Conservation (phyloP, 2,329 filamentous ascomycete genomes). For the Calonectria leucothoes region DNA sequence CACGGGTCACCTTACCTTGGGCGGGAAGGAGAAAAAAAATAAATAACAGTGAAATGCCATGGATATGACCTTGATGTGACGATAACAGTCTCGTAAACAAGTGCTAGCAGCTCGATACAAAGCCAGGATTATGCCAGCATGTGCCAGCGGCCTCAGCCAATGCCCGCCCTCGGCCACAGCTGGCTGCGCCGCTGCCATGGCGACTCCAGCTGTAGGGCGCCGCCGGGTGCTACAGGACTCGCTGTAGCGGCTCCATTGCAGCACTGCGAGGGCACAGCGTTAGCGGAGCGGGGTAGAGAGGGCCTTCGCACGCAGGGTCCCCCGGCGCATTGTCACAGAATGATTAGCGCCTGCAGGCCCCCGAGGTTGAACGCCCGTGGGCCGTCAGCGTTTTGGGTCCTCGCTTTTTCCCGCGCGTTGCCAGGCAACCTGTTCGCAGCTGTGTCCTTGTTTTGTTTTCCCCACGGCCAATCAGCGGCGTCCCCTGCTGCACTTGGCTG, state of each 20-base stretch:
- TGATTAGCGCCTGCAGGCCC: constrained; percentile 40
- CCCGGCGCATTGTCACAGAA: constrained; percentile 43
- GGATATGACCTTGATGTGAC: constrained; percentile 29
- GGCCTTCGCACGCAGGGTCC: neutral
- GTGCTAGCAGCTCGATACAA: constrained; percentile 19
- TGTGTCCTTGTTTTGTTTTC: constrained; percentile 46
- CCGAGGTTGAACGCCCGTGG: constrained; percentile 14
- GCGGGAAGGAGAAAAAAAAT: constrained; percentile 11
- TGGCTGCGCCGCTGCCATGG: constrained; percentile 46
- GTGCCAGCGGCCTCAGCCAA: constrained; percentile 30
- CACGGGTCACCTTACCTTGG: constrained; percentile 34
- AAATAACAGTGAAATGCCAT: constrained; percentile 31
- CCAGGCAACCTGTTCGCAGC: constrained; percentile 40
- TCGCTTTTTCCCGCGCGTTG: constrained; percentile 28
- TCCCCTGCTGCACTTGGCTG: constrained; percentile 28
- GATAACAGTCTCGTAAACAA: constrained; percentile 38
- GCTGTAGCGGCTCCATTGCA: constrained; percentile 20
- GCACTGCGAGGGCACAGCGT: constrained; percentile 35
- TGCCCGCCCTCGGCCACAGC: constrained; percentile 31
- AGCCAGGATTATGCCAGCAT: constrained; percentile 42
- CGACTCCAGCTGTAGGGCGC: constrained; percentile 39
- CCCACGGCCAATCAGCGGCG: constrained; percentile 42
- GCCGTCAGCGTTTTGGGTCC: constrained; percentile 25
- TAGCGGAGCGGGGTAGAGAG: constrained; percentile 41
- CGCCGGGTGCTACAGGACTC: constrained; percentile 26